Base-by-base conservation (phyloP, 1,284 basidiomycete genomes). In the Vanrija sp. region DNA sequence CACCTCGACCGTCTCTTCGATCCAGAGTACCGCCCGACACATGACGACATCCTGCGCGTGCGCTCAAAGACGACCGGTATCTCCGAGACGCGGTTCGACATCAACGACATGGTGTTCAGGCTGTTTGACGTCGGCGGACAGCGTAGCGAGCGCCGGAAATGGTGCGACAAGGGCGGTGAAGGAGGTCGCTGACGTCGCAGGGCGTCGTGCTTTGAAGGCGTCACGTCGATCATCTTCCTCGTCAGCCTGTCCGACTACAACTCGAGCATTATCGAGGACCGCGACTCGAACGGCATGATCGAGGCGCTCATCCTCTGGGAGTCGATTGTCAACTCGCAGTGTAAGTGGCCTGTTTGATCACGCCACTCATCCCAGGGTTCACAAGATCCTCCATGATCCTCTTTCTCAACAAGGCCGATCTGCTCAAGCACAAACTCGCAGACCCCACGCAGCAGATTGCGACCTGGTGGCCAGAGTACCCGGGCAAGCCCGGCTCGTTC, bases 231-330 rank as follows among this genome's bases (percentile, higher is more conserved):
- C 69, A 86, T 98, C 48, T 98, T 98, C 81, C 78, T 98, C 52
- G 93, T 95, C 62, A 86, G 86, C 64, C 79, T 98, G 72, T 90
- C 87, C 75, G 94, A 97, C 79, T 98, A 98, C 77, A 93, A 97
- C 72, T 88, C 93, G 67, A 92, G 91, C 76, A 78, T 98, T 46
- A 86, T 95, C 51, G 94, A 98, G 76, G 94, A 97, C 74, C 86
- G 75, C 87, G 88, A 93, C 91, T 75, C 91, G 89, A 86, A 95
- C 91, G 92, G 90, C 90, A 95, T 96, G 91, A 88, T 92, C 78
- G 93, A 95, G 67, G 89, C 92, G 0, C 86, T 96, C 83, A 90
- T 91, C 48, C 90, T 96, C 46, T 96, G 91, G 85, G 91, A 94
- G 69, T 93, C 90, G 43, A 91, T 93, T 80, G 89, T 88, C 78